Base-by-base conservation (phyloP, 768 basidiomycete species). In the Lactarius sanguifluus region DNA sequence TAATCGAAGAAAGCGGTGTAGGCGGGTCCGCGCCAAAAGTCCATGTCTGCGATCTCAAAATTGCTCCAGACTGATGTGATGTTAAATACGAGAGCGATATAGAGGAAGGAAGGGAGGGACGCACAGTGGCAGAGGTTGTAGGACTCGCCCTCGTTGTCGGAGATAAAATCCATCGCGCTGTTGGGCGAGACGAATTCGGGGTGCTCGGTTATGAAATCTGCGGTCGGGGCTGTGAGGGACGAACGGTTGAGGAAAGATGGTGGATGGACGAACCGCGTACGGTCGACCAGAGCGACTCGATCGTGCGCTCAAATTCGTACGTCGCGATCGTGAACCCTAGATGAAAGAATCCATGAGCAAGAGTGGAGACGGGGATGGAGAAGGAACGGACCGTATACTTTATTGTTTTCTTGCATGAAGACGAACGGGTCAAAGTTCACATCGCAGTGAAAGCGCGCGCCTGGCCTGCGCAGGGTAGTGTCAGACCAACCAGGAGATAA, bases 41-140 rank as follows among this genome's bases (percentile, higher is more conserved):
- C 87, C 67, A 96, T 81, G 72, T 87, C 83, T 6, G 82, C 94
- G 66, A 97, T 96, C 75, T 96, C 94, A 72, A 96, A 96, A 76
- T 95, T 97, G 71, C 88, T 91, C 93, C 93, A 95, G 80, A 92
- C 91, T 92, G 62, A 5, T 38, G 5, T 16, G 10, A 10, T 9
- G n/a, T 47, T 13, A 9, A n/a, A 47, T 47, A 47, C n/a, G 47
- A 10, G n/a, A 18, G 18, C 8, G 45, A 55, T n/a, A 32, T 8
- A 32, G 9, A 2, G 4, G 34, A n/a, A 47, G 38, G 6, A 34
- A 13, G 25, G 62, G 38, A 32, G 13, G 28, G 28, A 68, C 80
- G 72, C 64, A 89, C 87, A 91, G 72, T 90, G 89, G 72, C 90
- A 93, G 63, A 84, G 81, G 73, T 90, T 92, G 75, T 92, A 92